A percentile compares a stretch with the other conserved stretches of the same genome.
Evolutionary conservation across 148 eudicot species (phyloP).

Genomic region (Chenopodium formosanum): DNA sequence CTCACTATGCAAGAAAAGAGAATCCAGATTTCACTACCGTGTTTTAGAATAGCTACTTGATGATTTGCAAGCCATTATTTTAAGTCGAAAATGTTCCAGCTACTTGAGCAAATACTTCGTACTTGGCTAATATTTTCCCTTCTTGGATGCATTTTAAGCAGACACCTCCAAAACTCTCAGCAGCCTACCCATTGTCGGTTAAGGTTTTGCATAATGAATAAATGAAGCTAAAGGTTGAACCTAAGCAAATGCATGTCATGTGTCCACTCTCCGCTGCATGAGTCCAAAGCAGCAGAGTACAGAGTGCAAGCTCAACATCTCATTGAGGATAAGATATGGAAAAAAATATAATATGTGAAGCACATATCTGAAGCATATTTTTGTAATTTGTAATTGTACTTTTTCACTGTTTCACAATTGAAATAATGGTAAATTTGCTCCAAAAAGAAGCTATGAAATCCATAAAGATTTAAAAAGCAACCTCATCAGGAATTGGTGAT

Average conservation of each 20-base stretch:
- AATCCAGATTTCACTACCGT: too few species aligned
- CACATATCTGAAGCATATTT: conserved; percentile 8
- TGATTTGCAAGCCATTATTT: neutral
- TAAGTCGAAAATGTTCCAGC: neutral
- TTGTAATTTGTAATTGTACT: neutral
- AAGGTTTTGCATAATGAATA: neutral
- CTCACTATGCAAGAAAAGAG: neutral
- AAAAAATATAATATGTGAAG: too few species aligned
- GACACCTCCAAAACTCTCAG: neutral
- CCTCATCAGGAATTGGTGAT: conserved; percentile 2
- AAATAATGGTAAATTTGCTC: neutral
- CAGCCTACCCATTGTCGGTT: neutral
- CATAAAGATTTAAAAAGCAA: conserved; percentile 5
- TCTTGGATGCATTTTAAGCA: neutral
- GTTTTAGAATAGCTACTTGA: too few species aligned
- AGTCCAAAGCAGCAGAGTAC: neutral
- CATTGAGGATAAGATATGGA: neutral
- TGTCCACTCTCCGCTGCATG: neutral
- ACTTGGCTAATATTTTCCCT: neutral
- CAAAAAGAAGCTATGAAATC: conserved; percentile 2
- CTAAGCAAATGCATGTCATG: neutral
- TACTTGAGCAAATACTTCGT: neutral
- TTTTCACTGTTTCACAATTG: neutral
- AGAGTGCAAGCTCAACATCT: neutral
- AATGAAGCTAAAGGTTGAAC: neutral